These are phyloP conservation scores for Cutaneotrichosporon curvatum DNA, from an alignment of 1,284 basidiomycete species.

Conservation along the genomic window DNA sequence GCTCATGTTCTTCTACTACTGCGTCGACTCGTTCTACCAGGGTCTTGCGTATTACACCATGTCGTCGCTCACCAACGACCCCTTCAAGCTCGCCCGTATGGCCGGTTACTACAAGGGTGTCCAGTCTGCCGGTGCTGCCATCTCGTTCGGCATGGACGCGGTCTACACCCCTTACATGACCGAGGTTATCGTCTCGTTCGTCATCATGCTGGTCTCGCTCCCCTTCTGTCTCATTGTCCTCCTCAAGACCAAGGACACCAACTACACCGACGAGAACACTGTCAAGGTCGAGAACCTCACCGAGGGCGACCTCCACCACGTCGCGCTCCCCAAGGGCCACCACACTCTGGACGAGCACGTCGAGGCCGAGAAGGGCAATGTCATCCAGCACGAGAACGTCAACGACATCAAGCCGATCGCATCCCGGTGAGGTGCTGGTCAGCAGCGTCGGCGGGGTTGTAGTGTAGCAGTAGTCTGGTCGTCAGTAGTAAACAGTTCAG, in stretches of 20 bases:
- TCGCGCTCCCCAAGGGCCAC: conserved; percentile 31
- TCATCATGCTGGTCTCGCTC: conserved; percentile 32
- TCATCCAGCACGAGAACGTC: too few species aligned
- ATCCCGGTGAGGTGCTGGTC: too few species aligned
- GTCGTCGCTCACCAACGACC: conserved; percentile 26
- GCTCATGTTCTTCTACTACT: conserved; percentile 25
- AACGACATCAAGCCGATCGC: too few species aligned
- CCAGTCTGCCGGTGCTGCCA: conserved; percentile 43
- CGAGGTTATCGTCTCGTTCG: conserved; percentile 33
- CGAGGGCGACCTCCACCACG: conserved; percentile 16
- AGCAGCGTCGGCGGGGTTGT: too few species aligned
- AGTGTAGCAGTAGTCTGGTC: too few species aligned
- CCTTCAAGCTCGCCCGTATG: conserved; percentile 38
- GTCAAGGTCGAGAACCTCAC: conserved; percentile 31
- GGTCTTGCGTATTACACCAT: conserved; percentile 39
- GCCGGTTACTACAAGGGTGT: conserved; percentile 44
- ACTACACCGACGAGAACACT: conserved; percentile 23
- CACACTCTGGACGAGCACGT: conserved; percentile 4
- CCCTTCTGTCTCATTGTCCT: conserved; percentile 30
- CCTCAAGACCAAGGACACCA: conserved; percentile 24
- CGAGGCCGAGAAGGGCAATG: background rate
- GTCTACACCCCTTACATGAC: conserved; percentile 37
- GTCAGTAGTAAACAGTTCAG: too few species aligned
- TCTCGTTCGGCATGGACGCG: conserved; percentile 52
- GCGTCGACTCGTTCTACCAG: conserved; percentile 41